These are phyloP conservation scores for Wickerhamomyces sp. DNA, from an alignment of 1,139 yeast genomes.

Conservation along the genomic window DNA sequence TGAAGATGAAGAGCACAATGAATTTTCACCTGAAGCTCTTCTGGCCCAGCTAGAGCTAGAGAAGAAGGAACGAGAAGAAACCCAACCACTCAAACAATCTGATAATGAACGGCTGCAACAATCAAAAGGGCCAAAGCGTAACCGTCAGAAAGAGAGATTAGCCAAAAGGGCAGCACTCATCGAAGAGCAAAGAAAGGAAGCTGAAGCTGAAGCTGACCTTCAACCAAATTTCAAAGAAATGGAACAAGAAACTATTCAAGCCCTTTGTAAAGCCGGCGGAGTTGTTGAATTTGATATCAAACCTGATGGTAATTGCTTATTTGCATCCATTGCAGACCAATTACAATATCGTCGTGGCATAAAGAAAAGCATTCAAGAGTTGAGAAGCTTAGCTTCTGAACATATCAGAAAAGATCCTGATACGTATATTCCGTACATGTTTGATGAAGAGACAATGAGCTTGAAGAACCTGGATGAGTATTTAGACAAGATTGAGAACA, in stretches of 20 bases:
- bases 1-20: constrained; percentile 35
- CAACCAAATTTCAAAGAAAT: constrained; percentile 65
- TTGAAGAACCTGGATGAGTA: constrained; percentile 66
- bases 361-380: constrained; percentile 38
- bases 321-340: constrained; percentile 83
- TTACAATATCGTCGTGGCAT: constrained; percentile 46
- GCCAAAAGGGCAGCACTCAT: constrained; percentile 67
- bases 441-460: constrained; percentile 68
- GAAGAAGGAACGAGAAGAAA: constrained; percentile 21
- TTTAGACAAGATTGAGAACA: constrained; percentile 57
- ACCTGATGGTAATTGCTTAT: constrained; percentile 94
- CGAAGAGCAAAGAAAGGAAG: constrained; percentile 59
- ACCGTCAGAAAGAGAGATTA: constrained; percentile 79
- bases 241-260: constrained; percentile 62
- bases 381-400: constrained; percentile 62
- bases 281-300: constrained; percentile 59
- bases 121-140: constrained; percentile 36
- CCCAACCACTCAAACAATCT: constrained; percentile 6
- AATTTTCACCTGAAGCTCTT: constrained; percentile 59
- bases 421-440: constrained; percentile 75
- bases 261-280: constrained; percentile 43
- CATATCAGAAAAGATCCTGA: constrained; percentile 62
- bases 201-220: constrained; percentile 61
- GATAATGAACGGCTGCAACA: constrained; percentile 9
- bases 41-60: constrained; percentile 49